Base-by-base conservation (phyloP, 805 yeast genomes). In the Candida saitoana region DNA sequence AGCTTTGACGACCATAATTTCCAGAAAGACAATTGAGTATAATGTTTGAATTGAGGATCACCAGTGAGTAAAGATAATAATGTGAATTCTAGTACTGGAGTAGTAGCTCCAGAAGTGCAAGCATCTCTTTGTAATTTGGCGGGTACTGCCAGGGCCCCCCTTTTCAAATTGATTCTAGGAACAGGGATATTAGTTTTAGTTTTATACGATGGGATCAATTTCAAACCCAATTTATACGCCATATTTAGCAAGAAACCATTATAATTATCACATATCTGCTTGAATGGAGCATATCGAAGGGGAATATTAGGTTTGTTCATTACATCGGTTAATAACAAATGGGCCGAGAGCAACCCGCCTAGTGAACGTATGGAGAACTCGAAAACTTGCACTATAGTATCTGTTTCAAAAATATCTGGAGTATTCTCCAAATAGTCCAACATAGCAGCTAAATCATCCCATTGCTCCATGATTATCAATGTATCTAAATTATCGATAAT, bases 81-180 rank as follows among this genome's bases (percentile, higher is more conserved):
- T 0, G 90, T 77, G 57, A 91, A 77, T 61, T 90, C 98, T 30
- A 90, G 66, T 46, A 88, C 73, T 2, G 95, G 86, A 1, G 90
- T 80, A 0, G 89, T 84, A 14, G 90, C 91, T 2, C 96, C 97
- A 0, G 96, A 84, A 0, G 89, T 77, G 56, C 96, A 89, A 5
- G 89, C 89, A 46, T 87, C 95, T 9, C 66, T 49, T 39, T 76
- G 73, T 4, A 77, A 46, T 1, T 56, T 53, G 5, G 59, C 45
- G 0, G 84, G 79, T 0, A 81, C 64, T 40, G 27, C 61, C 41
- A 40, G 52, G 1, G 77, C 65, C 0, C 90, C 91, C 17, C 65
- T 51, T 14, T 63, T 63, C 18, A 90, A 58, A 56, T 90, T 87
- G 6, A 87, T 77, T 46, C 97, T 65, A 0, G 98, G 88, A n/a